Conservation (phyloP, 2,329 filamentous ascomycete species). For the Akanthomyces dipterigenus region DNA sequence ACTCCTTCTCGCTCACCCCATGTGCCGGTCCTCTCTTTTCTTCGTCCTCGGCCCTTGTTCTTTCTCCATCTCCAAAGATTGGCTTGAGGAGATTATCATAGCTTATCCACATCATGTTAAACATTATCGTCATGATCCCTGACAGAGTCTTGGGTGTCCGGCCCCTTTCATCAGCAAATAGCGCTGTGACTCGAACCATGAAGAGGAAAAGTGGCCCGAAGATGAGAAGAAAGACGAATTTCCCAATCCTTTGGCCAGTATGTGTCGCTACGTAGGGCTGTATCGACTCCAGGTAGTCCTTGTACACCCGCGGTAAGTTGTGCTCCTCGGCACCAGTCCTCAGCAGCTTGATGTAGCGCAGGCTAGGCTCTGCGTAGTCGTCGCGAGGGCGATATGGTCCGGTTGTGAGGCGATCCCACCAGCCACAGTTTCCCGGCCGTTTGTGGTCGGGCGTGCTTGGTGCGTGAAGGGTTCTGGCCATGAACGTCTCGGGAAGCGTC, state of each 20-base stretch:
- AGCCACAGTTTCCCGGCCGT: constrained; percentile 28
- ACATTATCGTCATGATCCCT: constrained; percentile 41
- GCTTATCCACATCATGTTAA: constrained; percentile 39
- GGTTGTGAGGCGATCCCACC: constrained; percentile 40
- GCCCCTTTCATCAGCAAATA: constrained; percentile 61
- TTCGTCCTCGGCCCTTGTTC: constrained; percentile 34
- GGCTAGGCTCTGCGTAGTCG: constrained; percentile 73
- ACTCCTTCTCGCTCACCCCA: constrained; percentile 8
- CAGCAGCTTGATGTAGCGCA: constrained; percentile 77
- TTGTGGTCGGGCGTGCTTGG: constrained; percentile 41
- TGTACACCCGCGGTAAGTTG: constrained; percentile 71
- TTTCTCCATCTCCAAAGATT: constrained; percentile 82
- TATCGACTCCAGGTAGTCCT: constrained; percentile 62
- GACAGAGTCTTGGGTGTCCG: constrained; percentile 62
- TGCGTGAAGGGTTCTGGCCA: constrained; percentile 78
- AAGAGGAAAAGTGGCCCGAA: constrained; percentile 52
- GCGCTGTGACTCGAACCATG: constrained; percentile 34
- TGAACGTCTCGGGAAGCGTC: constrained; percentile 56
- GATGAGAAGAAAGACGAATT: constrained; percentile 50
- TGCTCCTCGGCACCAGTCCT: constrained; percentile 73
- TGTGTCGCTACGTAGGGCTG: constrained; percentile 66
- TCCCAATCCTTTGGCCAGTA: constrained; percentile 58
- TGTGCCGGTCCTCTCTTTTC: constrained; percentile 9
- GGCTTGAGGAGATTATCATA: constrained; percentile 45
- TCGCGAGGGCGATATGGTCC: constrained; percentile 53